Base-by-base conservation (phyloP, 208 protist species). In the Balamuthia mandrillaris region DNA sequence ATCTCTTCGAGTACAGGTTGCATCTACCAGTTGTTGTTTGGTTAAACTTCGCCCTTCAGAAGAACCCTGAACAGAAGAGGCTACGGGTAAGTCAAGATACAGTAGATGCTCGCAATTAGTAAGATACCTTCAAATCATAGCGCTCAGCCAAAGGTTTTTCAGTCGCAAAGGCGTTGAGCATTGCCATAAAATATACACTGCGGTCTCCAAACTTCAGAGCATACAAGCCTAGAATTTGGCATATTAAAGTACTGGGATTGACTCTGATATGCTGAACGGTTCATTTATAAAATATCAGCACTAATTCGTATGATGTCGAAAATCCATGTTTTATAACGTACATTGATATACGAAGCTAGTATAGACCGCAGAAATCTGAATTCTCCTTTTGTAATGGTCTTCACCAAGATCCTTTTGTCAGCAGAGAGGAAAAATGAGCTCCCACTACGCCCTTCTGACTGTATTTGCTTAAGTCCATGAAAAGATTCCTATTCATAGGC, bases 401-500 rank as follows among this genome's bases (percentile, higher is more conserved):
- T 79, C 12, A 79, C 45, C 1, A 79, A 37, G 24, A 60, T 58
- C 9, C 70, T 24, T 27, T 47, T 1, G 70, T 79, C 70, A 56
- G 7, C 7, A 9, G 70, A 60, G 16, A 56, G 27, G 70, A 79
- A 79, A 47, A 79, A 79, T 24, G 70, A 51, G 33, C 45, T 60
- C 2, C 70, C 70, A 31, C 70, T 79, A 24, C 37, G 24, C 18
- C 70, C 70, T 35, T 79, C 70, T 4, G 70, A 29, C 49, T 7
- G 3, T 4, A 56, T 60, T 14, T 52, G 70, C 1, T 39, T 7
- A 39, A 79, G 45, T 24, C 37, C 14, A 21, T 60, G 49, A 21
- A 79, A 31, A 24, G 70, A 79, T 16, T 79, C 70, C 70, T 79
- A 47, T 37, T 75, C n/a, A n/a, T n/a, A n/a, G n/a, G n/a, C n/a